phyloP scores from a whole-genome alignment of 371 early-diverging fungal species.

The Mucor racemosus region DNA sequence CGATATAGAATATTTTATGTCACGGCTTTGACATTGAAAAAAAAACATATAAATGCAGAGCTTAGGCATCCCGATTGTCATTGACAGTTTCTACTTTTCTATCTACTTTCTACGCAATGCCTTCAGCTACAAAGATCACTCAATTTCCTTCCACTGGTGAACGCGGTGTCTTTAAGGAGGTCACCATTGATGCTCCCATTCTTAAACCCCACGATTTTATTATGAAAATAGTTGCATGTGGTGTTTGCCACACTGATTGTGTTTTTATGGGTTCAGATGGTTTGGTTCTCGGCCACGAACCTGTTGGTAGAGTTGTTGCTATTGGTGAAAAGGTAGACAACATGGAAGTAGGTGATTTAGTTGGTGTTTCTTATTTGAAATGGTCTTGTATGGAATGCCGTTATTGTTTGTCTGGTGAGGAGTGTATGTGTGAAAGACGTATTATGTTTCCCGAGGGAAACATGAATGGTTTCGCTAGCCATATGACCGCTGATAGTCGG shows the following conservation, averaged over 20 bases:
- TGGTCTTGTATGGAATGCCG: conserved; percentile 48
- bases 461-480: conserved; percentile 52
- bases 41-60: not conserved
- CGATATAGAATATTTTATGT: no score
- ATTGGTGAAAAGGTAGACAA: conserved; percentile 47
- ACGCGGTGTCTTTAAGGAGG: conserved; percentile 24
- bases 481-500: conserved; percentile 52
- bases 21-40: no score
- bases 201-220: conserved; percentile 31
- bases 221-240: conserved; percentile 55
- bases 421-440: conserved; percentile 47
- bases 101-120: not conserved
- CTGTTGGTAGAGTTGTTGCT: conserved; percentile 50
- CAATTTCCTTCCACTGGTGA: conserved; percentile 19
- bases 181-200: conserved; percentile 19
- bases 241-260: conserved; percentile 61
- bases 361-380: conserved; percentile 56
- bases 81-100: not conserved
- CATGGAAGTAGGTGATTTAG: conserved; percentile 53
- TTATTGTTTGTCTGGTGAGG: conserved; percentile 49
- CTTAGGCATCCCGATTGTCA: no score
- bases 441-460: conserved; percentile 54
- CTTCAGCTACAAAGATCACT: conserved; percentile 15
- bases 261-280: conserved; percentile 33
- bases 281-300: conserved; percentile 55